Evolutionary conservation across 106 monocot species (phyloP), one percentile per base, ranked within the genome.

Genomic region (Iris macrosiphon): DNA sequence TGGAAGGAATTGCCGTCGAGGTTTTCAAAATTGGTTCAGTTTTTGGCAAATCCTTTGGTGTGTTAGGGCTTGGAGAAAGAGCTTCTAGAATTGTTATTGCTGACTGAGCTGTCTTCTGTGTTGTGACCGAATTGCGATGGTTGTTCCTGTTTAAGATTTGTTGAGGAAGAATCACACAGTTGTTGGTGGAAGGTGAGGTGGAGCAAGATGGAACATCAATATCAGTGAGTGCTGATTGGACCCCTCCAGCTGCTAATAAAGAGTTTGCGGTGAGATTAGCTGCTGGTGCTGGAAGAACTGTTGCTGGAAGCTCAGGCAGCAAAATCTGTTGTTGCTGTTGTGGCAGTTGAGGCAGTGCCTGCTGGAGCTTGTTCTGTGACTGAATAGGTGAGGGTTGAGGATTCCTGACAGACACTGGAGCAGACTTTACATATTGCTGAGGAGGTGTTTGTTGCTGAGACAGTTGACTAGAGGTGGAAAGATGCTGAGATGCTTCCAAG

Each of bases 131-230:
- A 33, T 17, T 72, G 11, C 34, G 50, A 23, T 68, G 64, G 7
- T 60, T 58, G 30, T 47, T 59, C 59, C 57, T 85, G 35, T 62
- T 74, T 27, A 66, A 38, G 2, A 74, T 37, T 42, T 61, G 30
- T 40, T 78, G 89, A 9, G 73, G 32, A 72, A 80, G 65, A 61
- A 72, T 57, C 32, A 28, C 18, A 50, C 67, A 56, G 49, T 81
- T 88, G 59, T 82, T 75, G 44, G 56, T 75, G 24, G 85, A 77
- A 52, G 82, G 76, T 34, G 95, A 86, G 27, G 79, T 70, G 39
- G 85, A 86, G 43, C 73, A 89, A 57, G 88, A 79, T 40, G 93
- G 82, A 23, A 74, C 37, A 52, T 89, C 82, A n/a, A n/a, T n/a
- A 55, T 95, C 82, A 21, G 79, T 73, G 20, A 81, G 46, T 14